Evolutionary conservation across 1,284 basidiomycete species (phyloP), one percentile per base, ranked within the genome.

Genomic region (Naganishia albida): DNA sequence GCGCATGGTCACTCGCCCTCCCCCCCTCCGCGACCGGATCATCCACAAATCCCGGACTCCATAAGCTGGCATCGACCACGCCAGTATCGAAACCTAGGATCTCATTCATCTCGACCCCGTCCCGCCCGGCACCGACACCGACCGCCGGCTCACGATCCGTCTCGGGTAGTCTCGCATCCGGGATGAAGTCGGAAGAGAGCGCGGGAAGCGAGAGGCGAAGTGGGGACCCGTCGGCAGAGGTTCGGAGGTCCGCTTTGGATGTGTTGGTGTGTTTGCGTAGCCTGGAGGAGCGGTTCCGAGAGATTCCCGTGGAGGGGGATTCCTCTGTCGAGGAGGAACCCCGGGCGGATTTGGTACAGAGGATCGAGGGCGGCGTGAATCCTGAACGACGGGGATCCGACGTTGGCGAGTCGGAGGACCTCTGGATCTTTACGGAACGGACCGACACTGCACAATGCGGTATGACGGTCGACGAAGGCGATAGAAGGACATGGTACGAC

Each of bases 401-500:
- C 25, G 62, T 64, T 16, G 70, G 71, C 12, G 77, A 78, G 10
- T 72, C 75, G 38, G 76, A 77, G 18, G 74, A 77, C 43, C 76
- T 72, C 67, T 76, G 72, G 65, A 67, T 78, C 49, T 67, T 67
- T 30, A 55, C 62, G 3, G 53, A 78, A 75, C 65, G 71, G 67
- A 3, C 54, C 72, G 69, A 67, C 16, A 66, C 68, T n/a, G n/a
- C n/a, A n/a, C n/a, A n/a, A n/a, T n/a, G 38, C 69, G 70, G 1
- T 30, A 34, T 34, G 30, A 6, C 34, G 1, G 1, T 30, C 26
- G 51, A 68, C 71, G 39, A 34, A 8, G 62, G 68, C 16, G 48
- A 64, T 62, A 69, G 30, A 40, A 69, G 70, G 43, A 72, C 74
- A 7, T 80, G 78, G 78, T 77, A 80, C 62, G 77, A 78, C 57